Evolutionary conservation across 1,284 basidiomycete species (phyloP), one percentile per base, ranked within the genome.

Genomic region (Vanrija sp.): DNA sequence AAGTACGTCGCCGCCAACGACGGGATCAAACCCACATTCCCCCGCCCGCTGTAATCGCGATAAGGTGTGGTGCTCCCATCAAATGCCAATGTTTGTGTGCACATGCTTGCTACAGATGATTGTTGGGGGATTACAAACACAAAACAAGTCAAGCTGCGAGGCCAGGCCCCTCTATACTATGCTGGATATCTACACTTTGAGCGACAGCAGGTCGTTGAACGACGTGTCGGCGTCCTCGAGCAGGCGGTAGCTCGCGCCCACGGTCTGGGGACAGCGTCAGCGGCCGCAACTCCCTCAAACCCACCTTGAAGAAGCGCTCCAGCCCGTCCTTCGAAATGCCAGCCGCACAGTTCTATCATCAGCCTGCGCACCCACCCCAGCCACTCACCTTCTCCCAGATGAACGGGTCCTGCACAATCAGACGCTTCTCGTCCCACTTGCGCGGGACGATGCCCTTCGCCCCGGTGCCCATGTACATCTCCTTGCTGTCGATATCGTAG

Each of bases 401-500:
- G 58, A 78, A 75, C 3, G 75, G 75, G 54, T 78, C 76, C 52
- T 77, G 76, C 1, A 77, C 71, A 16, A 77, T 65, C 15, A 78
- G 43, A 26, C 46, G 46, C 29, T 61, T 60, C 47, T 66, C 60
- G 6, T 52, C 53, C 75, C 75, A 77, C 29, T 58, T 61, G 15
- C 55, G 49, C 6, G 71, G 74, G 54, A 74, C 72, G 12, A 68
- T 63, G 3, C 59, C 64, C 10, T 42, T 23, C 46, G 63, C 62
- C 1, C 65, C 70, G 44, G 64, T 72, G 12, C 66, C 69, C 62
- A 69, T 66, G 8, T 25, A 38, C 7, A 18, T 46, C 56, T 68
- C 65, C 12, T 47, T 40, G 25, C 14, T 34, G 44, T 54, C 5
- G 55, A 28, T 44, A 52, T 60, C 25, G 43, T 38, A 38, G 34